Conservation (phyloP, 441 rosid species). For the Arabidopsis lyrata region DNA sequence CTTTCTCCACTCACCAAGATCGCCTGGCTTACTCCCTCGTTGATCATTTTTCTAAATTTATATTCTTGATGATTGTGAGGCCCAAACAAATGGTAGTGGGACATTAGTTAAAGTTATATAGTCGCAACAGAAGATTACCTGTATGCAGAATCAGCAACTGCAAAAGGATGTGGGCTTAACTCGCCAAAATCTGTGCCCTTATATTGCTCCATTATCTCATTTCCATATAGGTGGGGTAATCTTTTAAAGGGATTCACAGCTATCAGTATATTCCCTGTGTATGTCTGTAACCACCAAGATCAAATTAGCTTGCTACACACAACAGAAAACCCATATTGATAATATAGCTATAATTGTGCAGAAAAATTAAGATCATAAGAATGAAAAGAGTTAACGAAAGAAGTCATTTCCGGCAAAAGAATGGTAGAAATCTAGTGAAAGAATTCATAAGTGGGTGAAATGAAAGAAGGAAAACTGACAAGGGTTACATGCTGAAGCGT, state of each 20-base stretch:
- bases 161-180: conserved; percentile 80
- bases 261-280: conserved; percentile 79
- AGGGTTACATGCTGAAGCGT: conserved; percentile 48
- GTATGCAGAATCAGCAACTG: conserved; percentile 80
- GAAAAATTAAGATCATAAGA: conserved; percentile 10
- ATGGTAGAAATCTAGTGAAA: conserved; percentile 7
- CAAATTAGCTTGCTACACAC: conserved; percentile 37
- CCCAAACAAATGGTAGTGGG: conserved; percentile 16
- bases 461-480: conserved; percentile 16
- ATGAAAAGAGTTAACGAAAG: neutral
- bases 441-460: conserved; percentile 17
- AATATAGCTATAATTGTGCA: neutral
- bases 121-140: conserved; percentile 50
- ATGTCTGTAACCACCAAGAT: conserved; percentile 61
- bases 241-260: conserved; percentile 80
- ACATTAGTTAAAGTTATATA: conserved; percentile 6
- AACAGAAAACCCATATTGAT: conserved; percentile 3
- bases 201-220: conserved; percentile 63
- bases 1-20: conserved; percentile 88
- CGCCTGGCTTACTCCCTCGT: conserved; percentile 73
- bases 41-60: conserved; percentile 68
- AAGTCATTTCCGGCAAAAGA: neutral
- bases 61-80: conserved; percentile 43
- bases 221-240: conserved; percentile 71
- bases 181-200: conserved; percentile 73